Base-by-base conservation (phyloP, 495 filamentous ascomycete species). In the Daldinia caldariorum region DNA sequence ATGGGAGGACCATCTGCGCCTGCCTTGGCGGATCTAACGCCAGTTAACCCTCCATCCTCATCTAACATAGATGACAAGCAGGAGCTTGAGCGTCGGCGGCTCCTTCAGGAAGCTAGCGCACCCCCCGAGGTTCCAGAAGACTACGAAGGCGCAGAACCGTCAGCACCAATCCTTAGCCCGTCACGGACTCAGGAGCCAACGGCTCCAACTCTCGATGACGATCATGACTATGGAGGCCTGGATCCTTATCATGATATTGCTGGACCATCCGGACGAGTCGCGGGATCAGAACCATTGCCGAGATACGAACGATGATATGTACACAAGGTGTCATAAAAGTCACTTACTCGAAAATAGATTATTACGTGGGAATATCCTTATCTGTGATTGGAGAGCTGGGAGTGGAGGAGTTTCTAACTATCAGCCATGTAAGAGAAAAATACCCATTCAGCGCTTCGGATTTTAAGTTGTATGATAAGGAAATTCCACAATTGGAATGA, bases 31-130 rank as follows among this genome's bases (percentile, higher is more conserved):
- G 84, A 86, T 35, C 68, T 87, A 6, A 74, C 81, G 6, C 71
- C 78, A 26, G 69, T 61, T 41, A 50, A 4, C 4, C 26, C 77
- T 68, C 43, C 79, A 65, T 57, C 81, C 68, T 49, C 80, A 63
- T 57, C 81, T 78, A 63, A 68, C 18, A 79, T 79, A n/a, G 92
- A 93, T 22, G 94, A 97, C 74, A 97, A 97, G 76, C 89, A 91
- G 71, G 94, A 97, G 72, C 83, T 93, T 20, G 92, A 97, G 74
- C 87, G 92, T 6, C 88, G 85, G 53, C 84, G 92, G 61, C 78
- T 97, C 4, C 80, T 94, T 53, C 84, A 85, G 65, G 89, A 93
- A 71, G 88, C 88, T 0, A 94, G 91, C 74, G 87, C 91, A 3
- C 94, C 93, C 9, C 76, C 83, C 13, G 79, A 83, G 26, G 81